Base-by-base conservation (phyloP, 495 filamentous ascomycete genomes). In the Xylaria telfairii region DNA sequence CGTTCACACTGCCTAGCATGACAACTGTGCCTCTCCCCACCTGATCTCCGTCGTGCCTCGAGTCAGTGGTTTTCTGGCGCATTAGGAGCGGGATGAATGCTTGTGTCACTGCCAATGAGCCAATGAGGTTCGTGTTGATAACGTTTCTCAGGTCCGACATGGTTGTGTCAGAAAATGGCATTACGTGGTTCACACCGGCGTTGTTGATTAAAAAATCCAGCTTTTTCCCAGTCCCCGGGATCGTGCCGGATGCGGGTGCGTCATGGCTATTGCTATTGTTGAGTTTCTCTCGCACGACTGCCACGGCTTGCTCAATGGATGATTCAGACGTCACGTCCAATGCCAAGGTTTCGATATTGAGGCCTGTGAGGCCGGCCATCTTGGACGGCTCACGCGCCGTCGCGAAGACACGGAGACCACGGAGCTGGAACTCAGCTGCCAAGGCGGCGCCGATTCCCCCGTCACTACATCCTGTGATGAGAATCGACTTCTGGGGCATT, bases 131-230 rank as follows among this genome's bases (percentile, higher is more conserved):
- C 30, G 82, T 77, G 13, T 90, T 82, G 66, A 87, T 85, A 3
- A 89, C 75, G 5, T 75, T 73, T 54, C 82, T 81, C 0, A 80
- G 79, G 7, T 77, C 79, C 10, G 80, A 80, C 1, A 89, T 64
- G 47, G 81, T 77, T 3, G 83, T 72, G 72, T 91, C 89, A 0
- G 83, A 37, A 37, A 87, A 73, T 13, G 81, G 85, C 75, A 84
- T 82, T 68, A 73, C 68, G 39, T 81, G 81, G 56, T 74, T 75
- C n/a, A 72, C 60, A 21, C 84, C 88, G 57, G 87, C 86, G 69
- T 90, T 90, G 73, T 90, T 90, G 54, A 90, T 76, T 7, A 91
- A 80, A 26, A 84, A 76, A 61, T 87, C 83, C 8, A 91, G 80
- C n/a, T 71, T 73, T 13, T 72, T 74, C 32, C 72, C 76, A 2